A percentile compares a stretch with the other conserved stretches of the same genome.
These are phyloP conservation scores for Wickerhamiella galacta DNA, from an alignment of 805 yeast species.

Conservation along the genomic window DNA sequence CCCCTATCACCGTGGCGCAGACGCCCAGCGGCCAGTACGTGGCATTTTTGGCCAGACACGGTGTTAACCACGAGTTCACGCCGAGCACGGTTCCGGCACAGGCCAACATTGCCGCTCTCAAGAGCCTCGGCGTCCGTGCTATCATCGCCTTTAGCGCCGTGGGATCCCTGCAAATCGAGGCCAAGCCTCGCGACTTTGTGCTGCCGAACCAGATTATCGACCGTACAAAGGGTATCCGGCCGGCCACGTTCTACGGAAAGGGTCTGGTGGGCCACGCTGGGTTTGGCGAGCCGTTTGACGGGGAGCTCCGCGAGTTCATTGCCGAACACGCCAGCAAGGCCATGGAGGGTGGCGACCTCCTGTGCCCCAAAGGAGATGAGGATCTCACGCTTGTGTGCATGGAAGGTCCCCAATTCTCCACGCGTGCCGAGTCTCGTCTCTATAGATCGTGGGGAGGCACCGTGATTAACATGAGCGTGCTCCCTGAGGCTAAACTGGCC, in stretches of 20 bases:
- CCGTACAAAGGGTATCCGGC: slow-evolving; percentile 88
- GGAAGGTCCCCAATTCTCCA: slow-evolving; percentile 98
- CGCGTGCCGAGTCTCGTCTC: slow-evolving; percentile 86
- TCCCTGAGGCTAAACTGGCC: slow-evolving; percentile 96
- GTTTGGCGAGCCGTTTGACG: slow-evolving; percentile 93
- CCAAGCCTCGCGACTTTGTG: slow-evolving; percentile 92
- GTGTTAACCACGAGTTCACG: slow-evolving; percentile 69
- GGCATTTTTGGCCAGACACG: slow-evolving; percentile 93
- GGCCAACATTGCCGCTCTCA: slow-evolving; percentile 93
- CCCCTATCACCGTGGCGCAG: slow-evolving; percentile 80
- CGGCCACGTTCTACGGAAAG: slow-evolving; percentile 71
- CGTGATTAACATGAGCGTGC: slow-evolving; percentile 89
- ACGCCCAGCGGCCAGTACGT: slow-evolving; percentile 64
- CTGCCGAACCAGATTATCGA: slow-evolving; percentile 92
- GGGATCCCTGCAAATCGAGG: slow-evolving; percentile 79
- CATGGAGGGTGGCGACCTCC: slow-evolving; percentile 34
- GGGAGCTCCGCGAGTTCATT: slow-evolving; percentile 48
- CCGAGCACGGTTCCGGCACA: slow-evolving; percentile 86
- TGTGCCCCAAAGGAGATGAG: slow-evolving; percentile 40
- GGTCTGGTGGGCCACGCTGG: slow-evolving; percentile 97
- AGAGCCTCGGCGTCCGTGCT: slow-evolving; percentile 69
- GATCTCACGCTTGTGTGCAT: slow-evolving; percentile 83
- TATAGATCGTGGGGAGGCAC: slow-evolving; percentile 83
- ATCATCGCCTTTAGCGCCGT: slow-evolving; percentile 91
- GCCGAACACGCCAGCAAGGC: slow-evolving; percentile 24